A percentile compares a stretch with the other conserved stretches of the same genome.
Evolutionary conservation across 2,329 filamentous ascomycete genomes (phyloP).

Genomic region (Talaromyces sp.): DNA sequence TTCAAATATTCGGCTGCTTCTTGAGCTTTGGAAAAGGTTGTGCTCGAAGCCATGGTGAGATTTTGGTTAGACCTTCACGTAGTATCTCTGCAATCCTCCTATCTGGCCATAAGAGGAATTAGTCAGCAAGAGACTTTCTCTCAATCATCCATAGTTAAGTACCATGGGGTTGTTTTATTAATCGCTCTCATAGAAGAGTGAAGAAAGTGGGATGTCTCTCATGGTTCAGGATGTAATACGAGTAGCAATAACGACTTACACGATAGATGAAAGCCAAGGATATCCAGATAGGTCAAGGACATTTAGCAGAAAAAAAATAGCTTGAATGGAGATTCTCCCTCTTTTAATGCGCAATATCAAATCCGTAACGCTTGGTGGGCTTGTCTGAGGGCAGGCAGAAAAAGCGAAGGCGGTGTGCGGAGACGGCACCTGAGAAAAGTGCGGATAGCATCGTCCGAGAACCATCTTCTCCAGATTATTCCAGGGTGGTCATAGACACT

Average conservation of each 20-base stretch:
- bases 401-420: conserved; percentile 16
- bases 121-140: background rate
- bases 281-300: background rate
- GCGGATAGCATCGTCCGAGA: conserved; percentile 5
- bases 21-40: conserved; percentile 31
- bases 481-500: conserved; percentile 8
- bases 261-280: background rate
- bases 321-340: background rate
- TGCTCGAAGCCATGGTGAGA: conserved; percentile 17
- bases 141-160: too few relatives aligned
- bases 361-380: conserved; percentile 11
- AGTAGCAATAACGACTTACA: background rate
- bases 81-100: background rate
- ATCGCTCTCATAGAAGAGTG: background rate
- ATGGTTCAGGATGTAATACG: background rate
- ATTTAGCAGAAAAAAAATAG: background rate
- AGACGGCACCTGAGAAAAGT: conserved; percentile 7
- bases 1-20: conserved; percentile 53
- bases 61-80: conserved; percentile 6
- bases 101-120: background rate
- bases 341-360: background rate
- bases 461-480: background rate
- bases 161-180: background rate
- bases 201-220: background rate
- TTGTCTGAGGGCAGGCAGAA: conserved; percentile 7